phyloP scores from a whole-genome alignment of 23 red algal species.

The Gracilaria domingensis region DNA sequence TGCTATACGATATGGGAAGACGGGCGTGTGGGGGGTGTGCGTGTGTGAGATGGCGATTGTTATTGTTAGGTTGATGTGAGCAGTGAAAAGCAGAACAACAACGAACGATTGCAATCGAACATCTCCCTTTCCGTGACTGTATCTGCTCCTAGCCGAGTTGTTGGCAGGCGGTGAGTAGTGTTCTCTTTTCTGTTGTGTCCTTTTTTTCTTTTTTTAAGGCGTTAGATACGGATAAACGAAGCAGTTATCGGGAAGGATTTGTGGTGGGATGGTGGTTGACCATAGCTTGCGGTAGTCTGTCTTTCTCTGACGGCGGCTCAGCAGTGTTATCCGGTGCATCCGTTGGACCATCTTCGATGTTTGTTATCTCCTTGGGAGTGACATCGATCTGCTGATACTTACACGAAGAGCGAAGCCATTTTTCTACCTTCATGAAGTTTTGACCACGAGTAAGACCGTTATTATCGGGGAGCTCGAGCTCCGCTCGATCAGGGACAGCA shows the following conservation, averaged over 20 bases:
- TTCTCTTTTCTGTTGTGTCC: constrained; percentile 20
- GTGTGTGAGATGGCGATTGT: constrained; percentile 10
- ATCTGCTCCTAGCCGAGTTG: background rate
- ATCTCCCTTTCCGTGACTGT: constrained; percentile 13
- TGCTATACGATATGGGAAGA: constrained; percentile 4
- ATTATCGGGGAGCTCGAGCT: constrained; percentile 62
- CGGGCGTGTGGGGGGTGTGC: background rate
- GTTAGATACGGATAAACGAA: constrained; percentile 32
- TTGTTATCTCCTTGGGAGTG: constrained; percentile 49
- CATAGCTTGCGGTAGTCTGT: constrained; percentile 53
- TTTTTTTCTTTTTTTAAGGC: constrained; percentile 11
- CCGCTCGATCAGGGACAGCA: constrained; percentile 8
- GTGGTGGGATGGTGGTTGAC: constrained; percentile 31
- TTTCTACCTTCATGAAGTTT: constrained; percentile 81
- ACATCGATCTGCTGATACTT: constrained; percentile 65
- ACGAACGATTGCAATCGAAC: constrained; percentile 17
- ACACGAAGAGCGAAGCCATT: constrained; percentile 48
- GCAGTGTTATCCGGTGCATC: constrained; percentile 5
- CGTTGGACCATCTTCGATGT: constrained; percentile 50
- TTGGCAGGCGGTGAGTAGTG: constrained; percentile 2
- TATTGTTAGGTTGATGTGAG: constrained; percentile 6
- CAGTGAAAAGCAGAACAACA: constrained; percentile 15
- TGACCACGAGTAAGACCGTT: constrained; percentile 75
- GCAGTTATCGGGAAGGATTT: constrained; percentile 29
- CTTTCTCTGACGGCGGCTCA: constrained; percentile 70